phyloP scores from a whole-genome alignment of 2,329 filamentous ascomycete species.

The Botrytis aclada region DNA sequence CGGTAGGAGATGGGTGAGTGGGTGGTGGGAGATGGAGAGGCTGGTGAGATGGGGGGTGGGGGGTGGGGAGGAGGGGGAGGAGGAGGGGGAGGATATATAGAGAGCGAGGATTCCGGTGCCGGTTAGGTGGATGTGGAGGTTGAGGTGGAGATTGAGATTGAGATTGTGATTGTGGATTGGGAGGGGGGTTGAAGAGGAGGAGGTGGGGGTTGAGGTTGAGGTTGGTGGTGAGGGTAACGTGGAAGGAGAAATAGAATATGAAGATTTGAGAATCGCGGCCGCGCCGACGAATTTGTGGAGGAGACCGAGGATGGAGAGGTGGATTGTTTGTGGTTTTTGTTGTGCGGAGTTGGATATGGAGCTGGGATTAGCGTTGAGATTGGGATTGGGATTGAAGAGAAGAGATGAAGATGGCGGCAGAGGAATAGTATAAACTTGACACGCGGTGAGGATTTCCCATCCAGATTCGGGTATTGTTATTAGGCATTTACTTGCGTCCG shows the following conservation, averaged over 20 bases:
- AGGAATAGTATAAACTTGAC: not conserved
- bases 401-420: no score
- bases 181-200: no score
- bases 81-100: not conserved
- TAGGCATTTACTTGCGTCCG: not conserved
- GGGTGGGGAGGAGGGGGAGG: accelerated
- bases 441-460: not conserved
- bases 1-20: not conserved
- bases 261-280: not conserved
- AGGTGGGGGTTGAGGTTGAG: accelerated
- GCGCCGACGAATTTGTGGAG: not conserved
- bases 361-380: accelerated
- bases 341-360: not conserved
- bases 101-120: not conserved
- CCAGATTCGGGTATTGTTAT: not conserved
- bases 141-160: accelerated
- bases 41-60: no score
- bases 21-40: not conserved
- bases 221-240: not conserved
- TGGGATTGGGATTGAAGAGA: no score
- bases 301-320: not conserved
- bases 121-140: not conserved
- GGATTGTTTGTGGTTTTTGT: not conserved
- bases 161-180: no score
- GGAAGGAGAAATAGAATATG: not conserved